Conservation (phyloP, 768 basidiomycete genomes). For the Boletus edulis region DNA sequence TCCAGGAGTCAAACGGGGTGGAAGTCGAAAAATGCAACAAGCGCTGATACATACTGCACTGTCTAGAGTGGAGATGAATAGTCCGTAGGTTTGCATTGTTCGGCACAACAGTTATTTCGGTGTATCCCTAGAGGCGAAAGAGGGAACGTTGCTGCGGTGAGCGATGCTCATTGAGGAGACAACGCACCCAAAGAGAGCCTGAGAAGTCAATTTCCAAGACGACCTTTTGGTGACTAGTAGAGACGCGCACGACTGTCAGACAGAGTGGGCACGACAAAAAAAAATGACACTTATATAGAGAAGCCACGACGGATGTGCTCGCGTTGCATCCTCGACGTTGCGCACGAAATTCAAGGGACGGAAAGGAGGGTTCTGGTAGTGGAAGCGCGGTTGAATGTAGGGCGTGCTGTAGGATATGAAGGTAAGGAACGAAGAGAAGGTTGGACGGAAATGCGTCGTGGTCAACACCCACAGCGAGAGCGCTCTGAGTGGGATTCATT, state of each 20-base stretch:
- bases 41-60: constrained; percentile 63
- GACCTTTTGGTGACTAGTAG: constrained; percentile 95
- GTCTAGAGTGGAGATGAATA: constrained; percentile 84
- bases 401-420: background rate
- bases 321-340: constrained; percentile 56
- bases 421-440: constrained; percentile 2
- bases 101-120: constrained; percentile 87
- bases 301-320: constrained; percentile 81
- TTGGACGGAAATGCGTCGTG: constrained; percentile 17
- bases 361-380: background rate
- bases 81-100: constrained; percentile 75
- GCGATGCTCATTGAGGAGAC: constrained; percentile 19
- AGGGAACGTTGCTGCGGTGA: constrained; percentile 18
- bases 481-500: constrained; percentile 23
- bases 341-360: constrained; percentile 1
- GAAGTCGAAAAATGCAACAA: constrained; percentile 9
- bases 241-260: constrained; percentile 52
- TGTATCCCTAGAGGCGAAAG: constrained; percentile 67
- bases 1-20: constrained; percentile 21
- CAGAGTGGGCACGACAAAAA: constrained; percentile 18
- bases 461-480: constrained; percentile 19
- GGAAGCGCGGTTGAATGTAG: background rate
- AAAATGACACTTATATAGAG: constrained; percentile 75
- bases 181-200: constrained; percentile 76
- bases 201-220: constrained; percentile 92